Evolutionary conservation across 495 filamentous ascomycete species (phyloP).

Genomic region (Aspergillus haitiensis): DNA sequence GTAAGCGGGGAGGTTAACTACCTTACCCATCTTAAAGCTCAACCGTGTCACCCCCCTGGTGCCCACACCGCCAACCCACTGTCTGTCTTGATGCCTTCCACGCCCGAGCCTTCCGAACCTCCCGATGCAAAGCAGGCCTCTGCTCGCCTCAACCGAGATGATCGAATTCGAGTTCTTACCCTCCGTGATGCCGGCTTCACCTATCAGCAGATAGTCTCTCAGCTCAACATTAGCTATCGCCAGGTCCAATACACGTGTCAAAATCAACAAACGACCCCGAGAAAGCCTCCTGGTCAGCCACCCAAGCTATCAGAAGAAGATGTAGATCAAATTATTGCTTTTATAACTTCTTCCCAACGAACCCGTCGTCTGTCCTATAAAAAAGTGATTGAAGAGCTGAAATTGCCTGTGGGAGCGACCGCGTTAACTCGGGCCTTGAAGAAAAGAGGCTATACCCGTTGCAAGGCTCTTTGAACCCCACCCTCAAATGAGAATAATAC

Average conservation of each 20-base stretch:
- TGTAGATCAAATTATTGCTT: conserved; percentile 30
- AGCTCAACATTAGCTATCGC: conserved; percentile 21
- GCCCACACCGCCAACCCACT: no score
- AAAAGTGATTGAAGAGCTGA: conserved; percentile 28
- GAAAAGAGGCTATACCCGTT: conserved; percentile 32
- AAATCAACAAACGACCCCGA: conserved; percentile 20
- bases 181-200: conserved; percentile 22
- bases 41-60: no score
- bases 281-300: conserved; percentile 20
- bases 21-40: no score
- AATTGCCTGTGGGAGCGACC: conserved; percentile 17
- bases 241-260: conserved; percentile 31
- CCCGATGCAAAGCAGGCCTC: neutral
- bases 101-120: neutral
- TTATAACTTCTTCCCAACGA: conserved; percentile 25
- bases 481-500: no score
- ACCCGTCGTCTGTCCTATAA: conserved; percentile 26
- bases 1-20: no score
- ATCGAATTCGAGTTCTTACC: conserved; percentile 22
- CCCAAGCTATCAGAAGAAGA: conserved; percentile 27
- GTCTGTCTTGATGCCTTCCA: neutral
- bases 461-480: neutral
- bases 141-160: conserved; percentile 24
- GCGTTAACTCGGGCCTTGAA: conserved; percentile 27
- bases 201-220: conserved; percentile 23